Conservation (phyloP, 305 asterid genomes). For the Ajuga reptans region DNA sequence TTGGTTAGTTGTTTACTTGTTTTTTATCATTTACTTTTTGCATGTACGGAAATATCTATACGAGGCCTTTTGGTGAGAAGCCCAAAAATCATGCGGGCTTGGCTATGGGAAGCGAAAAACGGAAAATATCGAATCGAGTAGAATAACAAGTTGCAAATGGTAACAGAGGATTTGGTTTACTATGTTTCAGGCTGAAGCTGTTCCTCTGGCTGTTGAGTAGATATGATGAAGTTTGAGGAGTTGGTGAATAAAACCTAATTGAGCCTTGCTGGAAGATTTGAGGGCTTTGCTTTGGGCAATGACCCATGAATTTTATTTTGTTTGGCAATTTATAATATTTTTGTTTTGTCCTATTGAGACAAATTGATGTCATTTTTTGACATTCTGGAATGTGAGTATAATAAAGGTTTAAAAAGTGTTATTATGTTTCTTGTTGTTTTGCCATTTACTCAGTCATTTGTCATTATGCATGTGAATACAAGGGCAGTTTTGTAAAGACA, state of each 20-base stretch:
- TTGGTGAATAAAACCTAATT: conserved; percentile 14
- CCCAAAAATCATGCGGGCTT: no score
- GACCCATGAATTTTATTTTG: not conserved
- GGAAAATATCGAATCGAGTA: no score
- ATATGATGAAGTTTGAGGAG: conserved; percentile 1
- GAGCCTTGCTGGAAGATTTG: conserved; percentile 12
- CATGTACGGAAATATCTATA: no score
- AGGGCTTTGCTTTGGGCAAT: conserved; percentile 11
- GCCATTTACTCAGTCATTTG: not conserved
- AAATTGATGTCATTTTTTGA: not conserved
- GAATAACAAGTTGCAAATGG: not conserved
- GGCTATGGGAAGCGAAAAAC: no score
- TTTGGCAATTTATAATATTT: not conserved
- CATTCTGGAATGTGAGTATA: not conserved
- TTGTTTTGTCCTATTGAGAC: not conserved
- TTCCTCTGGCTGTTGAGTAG: conserved; percentile 57
- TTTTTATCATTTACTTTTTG: no score
- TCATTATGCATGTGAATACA: not conserved
- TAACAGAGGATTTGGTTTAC: not conserved
- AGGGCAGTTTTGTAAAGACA: no score
- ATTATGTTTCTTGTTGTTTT: not conserved
- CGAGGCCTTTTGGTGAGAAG: no score
- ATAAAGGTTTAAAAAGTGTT: not conserved
- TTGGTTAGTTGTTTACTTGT: conserved; percentile 45
- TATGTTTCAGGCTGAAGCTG: conserved; percentile 51